A percentile compares a stretch with the other conserved stretches of the same genome.
Evolutionary conservation across 345 rosid species (phyloP).

Genomic region (Arabis hirsuta): DNA sequence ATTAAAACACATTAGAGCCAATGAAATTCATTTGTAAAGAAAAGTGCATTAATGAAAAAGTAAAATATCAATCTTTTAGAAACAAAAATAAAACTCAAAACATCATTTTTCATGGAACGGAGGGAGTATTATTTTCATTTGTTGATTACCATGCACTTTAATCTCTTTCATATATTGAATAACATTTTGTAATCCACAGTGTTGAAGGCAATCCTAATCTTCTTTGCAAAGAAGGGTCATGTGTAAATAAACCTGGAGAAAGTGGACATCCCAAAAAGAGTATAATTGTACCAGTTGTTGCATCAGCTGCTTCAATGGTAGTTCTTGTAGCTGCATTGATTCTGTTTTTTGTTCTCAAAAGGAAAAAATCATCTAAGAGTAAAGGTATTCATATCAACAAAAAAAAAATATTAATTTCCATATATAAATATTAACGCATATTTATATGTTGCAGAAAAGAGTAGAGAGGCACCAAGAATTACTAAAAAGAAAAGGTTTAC

Average conservation of each 20-base stretch:
- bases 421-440: not conserved
- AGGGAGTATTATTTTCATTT: not conserved
- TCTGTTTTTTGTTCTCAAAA: constrained; percentile 14
- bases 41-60: too few relatives aligned
- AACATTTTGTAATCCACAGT: constrained; percentile 2
- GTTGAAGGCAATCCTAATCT: constrained; percentile 13
- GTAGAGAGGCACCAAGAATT: constrained; percentile 20
- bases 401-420: not conserved
- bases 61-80: too few relatives aligned
- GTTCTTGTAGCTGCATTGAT: constrained; percentile 12
- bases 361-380: constrained; percentile 11
- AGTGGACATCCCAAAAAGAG: constrained; percentile 14
- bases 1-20: too few relatives aligned
- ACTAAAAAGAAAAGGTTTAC: constrained; percentile 22
- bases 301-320: constrained; percentile 16
- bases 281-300: constrained; percentile 36
- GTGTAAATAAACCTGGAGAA: constrained; percentile 1
- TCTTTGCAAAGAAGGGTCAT: not conserved
- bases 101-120: too few relatives aligned
- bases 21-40: too few relatives aligned
- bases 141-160: not conserved
- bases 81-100: too few relatives aligned
- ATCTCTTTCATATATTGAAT: not conserved
- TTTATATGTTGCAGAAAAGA: not conserved
- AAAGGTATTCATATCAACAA: not conserved